Evolutionary conservation across 768 basidiomycete genomes (phyloP), one percentile per base, ranked within the genome.

Genomic region (Gelatoporia subvermispora): DNA sequence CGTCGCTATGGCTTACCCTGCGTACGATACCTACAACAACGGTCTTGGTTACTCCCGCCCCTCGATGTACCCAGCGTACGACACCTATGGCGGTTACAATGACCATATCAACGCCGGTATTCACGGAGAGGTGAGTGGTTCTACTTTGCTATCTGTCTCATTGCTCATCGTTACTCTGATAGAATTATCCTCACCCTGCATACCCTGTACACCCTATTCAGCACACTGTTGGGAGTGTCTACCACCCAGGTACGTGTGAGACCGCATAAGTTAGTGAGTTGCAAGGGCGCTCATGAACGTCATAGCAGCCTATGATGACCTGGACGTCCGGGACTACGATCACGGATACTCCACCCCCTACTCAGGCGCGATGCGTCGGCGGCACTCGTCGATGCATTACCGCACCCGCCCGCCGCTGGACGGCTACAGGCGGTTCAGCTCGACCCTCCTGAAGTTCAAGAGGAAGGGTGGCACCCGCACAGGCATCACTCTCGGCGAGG

Each of bases 401-500:
- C 50, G 55, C 20, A 20, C 44, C 21, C 55, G 35, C 16, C 53
- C 57, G 8, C 35, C 24, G 8, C 37, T 58, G 31, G 73, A 79
- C 48, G 60, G 67, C n/a, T 78, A 74, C 60, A 75, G 73, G 18
- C 70, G 72, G 21, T 69, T 75, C 13, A 75, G 73, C 55, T 69
- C 75, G 22, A 66, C 74, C 35, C 68, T 78, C 46, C 70, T 88
- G 50, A 86, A 84, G 62, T 88, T 88, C 68, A 85, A 83, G 66
- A 78, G 81, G 62, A 87, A 83, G 69, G 83, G 82, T 10, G 71
- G 79, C 11, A 77, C 85, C 60, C 68, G 74, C 43, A 72, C 78
- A 18, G 86, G 86, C 7, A 75, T 88, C 55, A 79, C 74, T 35
- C 74, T 88, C 17, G 76, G 75, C 17, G 85, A 86, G 64, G 85